phyloP scores from a whole-genome alignment of 805 yeast species.

The Komagataella ulmi region DNA sequence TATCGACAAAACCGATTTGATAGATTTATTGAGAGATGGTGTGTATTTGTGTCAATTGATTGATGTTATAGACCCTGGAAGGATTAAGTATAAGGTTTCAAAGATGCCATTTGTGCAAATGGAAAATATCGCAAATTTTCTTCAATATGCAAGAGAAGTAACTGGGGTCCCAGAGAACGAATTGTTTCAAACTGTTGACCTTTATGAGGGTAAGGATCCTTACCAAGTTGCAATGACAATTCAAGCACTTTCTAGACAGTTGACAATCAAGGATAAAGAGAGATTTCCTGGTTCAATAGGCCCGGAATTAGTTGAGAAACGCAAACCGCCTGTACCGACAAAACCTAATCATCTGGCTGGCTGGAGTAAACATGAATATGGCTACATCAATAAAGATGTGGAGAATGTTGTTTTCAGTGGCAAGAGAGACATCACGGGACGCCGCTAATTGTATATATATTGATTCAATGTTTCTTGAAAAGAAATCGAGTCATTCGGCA shows the following conservation, averaged over 20 bases:
- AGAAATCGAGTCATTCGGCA: constrained; percentile 1
- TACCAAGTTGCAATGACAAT: constrained; percentile 66
- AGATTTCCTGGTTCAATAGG: constrained; percentile 22
- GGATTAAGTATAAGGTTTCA: constrained; percentile 40
- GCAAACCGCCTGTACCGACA: constrained; percentile 35
- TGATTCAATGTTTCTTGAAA: background rate
- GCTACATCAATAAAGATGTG: constrained; percentile 39
- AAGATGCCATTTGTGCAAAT: constrained; percentile 66
- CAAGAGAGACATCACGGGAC: constrained; percentile 26
- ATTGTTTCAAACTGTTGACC: constrained; percentile 64
- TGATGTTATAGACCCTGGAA: constrained; percentile 23
- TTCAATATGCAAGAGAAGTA: constrained; percentile 37
- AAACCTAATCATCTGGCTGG: constrained; percentile 34
- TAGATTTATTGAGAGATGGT: constrained; percentile 52
- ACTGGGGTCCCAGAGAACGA: constrained; percentile 75
- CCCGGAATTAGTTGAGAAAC: constrained; percentile 36
- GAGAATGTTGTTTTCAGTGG: constrained; percentile 44
- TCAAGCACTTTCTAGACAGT: constrained; percentile 52
- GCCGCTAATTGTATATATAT: constrained; percentile 2
- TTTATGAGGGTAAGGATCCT: constrained; percentile 63
- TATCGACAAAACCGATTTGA: constrained; percentile 21
- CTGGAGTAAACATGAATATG: constrained; percentile 51
- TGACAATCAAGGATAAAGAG: constrained; percentile 19
- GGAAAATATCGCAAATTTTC: constrained; percentile 74
- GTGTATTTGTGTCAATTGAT: constrained; percentile 33